Evolutionary conservation across 2,329 filamentous ascomycete genomes (phyloP).

Genomic region (Clonostachys solani): DNA sequence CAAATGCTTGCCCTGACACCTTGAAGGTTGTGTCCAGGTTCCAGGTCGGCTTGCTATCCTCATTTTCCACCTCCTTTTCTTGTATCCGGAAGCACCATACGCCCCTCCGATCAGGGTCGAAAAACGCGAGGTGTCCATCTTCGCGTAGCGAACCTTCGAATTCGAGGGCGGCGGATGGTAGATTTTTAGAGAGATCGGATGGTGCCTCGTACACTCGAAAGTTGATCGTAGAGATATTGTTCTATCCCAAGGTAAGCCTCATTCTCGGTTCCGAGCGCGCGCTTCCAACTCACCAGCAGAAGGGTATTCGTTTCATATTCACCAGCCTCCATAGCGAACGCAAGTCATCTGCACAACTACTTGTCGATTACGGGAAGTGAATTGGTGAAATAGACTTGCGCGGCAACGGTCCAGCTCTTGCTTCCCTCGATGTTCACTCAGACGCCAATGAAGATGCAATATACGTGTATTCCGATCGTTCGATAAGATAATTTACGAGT

Average conservation of each 20-base stretch:
- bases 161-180: slow-evolving; percentile 42
- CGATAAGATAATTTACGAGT: too few relatives aligned
- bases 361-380: too few relatives aligned
- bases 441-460: too few relatives aligned
- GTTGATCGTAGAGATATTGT: slow-evolving; percentile 49
- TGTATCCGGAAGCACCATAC: slow-evolving; percentile 52
- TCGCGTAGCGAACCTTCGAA: slow-evolving; percentile 46
- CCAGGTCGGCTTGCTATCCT: slow-evolving; percentile 6
- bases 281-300: slow-evolving; percentile 43
- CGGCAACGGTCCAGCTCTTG: too few relatives aligned
- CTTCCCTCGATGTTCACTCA: too few relatives aligned
- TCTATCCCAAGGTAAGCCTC: slow-evolving; percentile 29
- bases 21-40: slow-evolving; percentile 17
- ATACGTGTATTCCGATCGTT: too few relatives aligned
- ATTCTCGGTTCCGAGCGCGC: not conserved
- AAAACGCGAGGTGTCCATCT: slow-evolving; percentile 48
- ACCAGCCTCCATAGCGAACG: slow-evolving; percentile 56
- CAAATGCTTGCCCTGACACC: too few relatives aligned
- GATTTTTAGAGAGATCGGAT: slow-evolving; percentile 34
- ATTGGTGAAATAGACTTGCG: too few relatives aligned
- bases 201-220: slow-evolving; percentile 52
- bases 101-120: slow-evolving; percentile 42
- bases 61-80: slow-evolving; percentile 29
- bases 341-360: slow-evolving; percentile 16
- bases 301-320: slow-evolving; percentile 61